Evolutionary conservation across 768 basidiomycete species (phyloP), one percentile per base, ranked within the genome.

Genomic region (Hygrocybe punicea): DNA sequence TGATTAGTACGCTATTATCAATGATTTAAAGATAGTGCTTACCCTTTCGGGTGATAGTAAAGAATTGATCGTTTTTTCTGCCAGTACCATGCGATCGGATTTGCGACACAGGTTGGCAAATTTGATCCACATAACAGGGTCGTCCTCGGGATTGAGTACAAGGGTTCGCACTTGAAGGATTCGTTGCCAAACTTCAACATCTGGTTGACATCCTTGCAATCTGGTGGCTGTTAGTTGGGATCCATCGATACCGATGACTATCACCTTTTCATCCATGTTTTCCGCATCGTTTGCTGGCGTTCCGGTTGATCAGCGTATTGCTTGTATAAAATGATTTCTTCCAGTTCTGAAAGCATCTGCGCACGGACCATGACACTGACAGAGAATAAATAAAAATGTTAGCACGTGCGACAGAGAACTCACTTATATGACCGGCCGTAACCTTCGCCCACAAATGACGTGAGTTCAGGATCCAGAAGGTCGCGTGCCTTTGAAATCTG

Each of bases 141-240:
- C 94, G 60, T 97, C 93, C 61, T 91, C 91, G 0, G 97, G 96
- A 44, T 84, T 90, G 24, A 98, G 78, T 19, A 99, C 94, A 52
- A 98, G 80, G 0, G 95, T 93, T 53, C 97, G 84, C 49, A 99
- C 93, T 77, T 98, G 96, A 8, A 99, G 77, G 53, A 98, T 91
- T 17, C 96, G 85, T 69, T 98, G 97, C 97, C 97, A 99, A 4
- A 97, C 93, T 72, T 99, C 97, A 34, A 98, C 96, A 65, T 98
- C 97, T 21, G 93, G 92, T 67, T 98, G 94, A 72, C 95, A 98
- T 1, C 94, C 97, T 75, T 92, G 88, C 39, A 99, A 73, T 58
- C 95, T 95, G 59, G 58, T 14, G 24, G 53, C 42, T 56, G 48
- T 55, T 13, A 17, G 14, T 23, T 6, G 25, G 25, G 23, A 34